phyloP scores from a whole-genome alignment of 2,329 filamentous ascomycete genomes.

The Dactylellina parvicollis region DNA sequence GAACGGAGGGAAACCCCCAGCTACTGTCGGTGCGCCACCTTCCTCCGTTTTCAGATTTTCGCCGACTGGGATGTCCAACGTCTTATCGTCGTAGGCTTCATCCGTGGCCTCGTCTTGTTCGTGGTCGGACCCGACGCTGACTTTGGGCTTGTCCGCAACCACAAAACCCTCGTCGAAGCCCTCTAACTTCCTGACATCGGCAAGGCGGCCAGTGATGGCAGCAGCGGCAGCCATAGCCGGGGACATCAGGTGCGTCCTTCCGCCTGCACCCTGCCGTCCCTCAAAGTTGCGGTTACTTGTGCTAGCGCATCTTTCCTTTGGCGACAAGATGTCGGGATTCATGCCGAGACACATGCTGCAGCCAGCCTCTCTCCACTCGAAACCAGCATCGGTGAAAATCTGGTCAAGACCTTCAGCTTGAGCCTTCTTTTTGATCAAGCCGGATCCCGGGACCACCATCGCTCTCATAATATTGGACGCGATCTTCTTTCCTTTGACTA shows the following conservation, averaged over 20 bases:
- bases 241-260: constrained; percentile 94
- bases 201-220: constrained; percentile 86
- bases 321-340: constrained; percentile 96
- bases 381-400: constrained; percentile 89
- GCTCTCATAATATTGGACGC: constrained; percentile 90
- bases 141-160: constrained; percentile 69
- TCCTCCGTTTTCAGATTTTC: constrained; percentile 49
- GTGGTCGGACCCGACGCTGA: constrained; percentile 70
- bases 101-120: constrained; percentile 65
- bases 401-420: constrained; percentile 92
- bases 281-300: constrained; percentile 99
- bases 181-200: constrained; percentile 85
- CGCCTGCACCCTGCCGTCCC: constrained; percentile 89
- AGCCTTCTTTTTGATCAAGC: constrained; percentile 89
- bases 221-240: constrained; percentile 95
- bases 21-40: not conserved
- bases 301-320: constrained; percentile 90
- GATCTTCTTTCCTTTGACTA: constrained; percentile 87
- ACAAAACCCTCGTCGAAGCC: constrained; percentile 66
- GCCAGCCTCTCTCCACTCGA: constrained; percentile 97
- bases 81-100: constrained; percentile 72
- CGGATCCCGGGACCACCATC: constrained; percentile 95
- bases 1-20: constrained; percentile 82
- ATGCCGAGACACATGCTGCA: constrained; percentile 99
- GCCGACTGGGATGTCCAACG: constrained; percentile 67